A percentile compares a stretch with the other conserved stretches of the same genome.
These are phyloP conservation scores for Acacia melanoxylon DNA, from an alignment of 306 rosid species.

Conservation along the genomic window DNA sequence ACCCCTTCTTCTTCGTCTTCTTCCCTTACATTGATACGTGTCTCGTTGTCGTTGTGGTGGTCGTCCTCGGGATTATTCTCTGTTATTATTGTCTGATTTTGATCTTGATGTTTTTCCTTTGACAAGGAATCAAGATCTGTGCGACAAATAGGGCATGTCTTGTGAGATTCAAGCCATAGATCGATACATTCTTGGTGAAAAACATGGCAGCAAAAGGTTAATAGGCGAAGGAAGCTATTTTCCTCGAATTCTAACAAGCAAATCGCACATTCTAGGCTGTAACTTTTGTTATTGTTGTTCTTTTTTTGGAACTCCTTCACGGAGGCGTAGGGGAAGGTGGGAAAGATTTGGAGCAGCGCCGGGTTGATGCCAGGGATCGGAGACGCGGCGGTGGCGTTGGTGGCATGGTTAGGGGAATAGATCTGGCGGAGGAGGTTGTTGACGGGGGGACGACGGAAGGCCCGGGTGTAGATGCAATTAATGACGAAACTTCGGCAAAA, in stretches of 20 bases:
- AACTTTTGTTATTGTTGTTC: slow-evolving; percentile 17
- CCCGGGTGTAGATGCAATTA: slow-evolving; percentile 29
- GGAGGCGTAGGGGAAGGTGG: slow-evolving; percentile 51
- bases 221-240: slow-evolving; percentile 50
- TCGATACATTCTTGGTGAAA: slow-evolving; percentile 83
- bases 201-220: slow-evolving; percentile 66
- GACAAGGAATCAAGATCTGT: slow-evolving; percentile 46
- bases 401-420: not conserved
- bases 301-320: slow-evolving; percentile 50
- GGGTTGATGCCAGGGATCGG: slow-evolving; percentile 53
- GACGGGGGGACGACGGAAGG: slow-evolving; percentile 38
- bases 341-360: slow-evolving; percentile 49
- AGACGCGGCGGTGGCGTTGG: not conserved
- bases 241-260: slow-evolving; percentile 71
- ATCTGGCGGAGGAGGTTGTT: slow-evolving; percentile 31
- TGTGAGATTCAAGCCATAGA: slow-evolving; percentile 70
- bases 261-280: slow-evolving; percentile 60
- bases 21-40: slow-evolving; percentile 44
- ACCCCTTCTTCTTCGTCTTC: not conserved
- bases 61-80: not conserved
- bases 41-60: not conserved
- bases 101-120: not conserved
- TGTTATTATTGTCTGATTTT: not conserved
- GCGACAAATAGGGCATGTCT: slow-evolving; percentile 84
- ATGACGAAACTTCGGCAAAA: slow-evolving; percentile 49